A percentile compares a stretch with the other conserved stretches of the same genome.
These are phyloP conservation scores for Cymbopogon citratus DNA, from an alignment of 176 grass and related monocot genomes.

Conservation along the genomic window DNA sequence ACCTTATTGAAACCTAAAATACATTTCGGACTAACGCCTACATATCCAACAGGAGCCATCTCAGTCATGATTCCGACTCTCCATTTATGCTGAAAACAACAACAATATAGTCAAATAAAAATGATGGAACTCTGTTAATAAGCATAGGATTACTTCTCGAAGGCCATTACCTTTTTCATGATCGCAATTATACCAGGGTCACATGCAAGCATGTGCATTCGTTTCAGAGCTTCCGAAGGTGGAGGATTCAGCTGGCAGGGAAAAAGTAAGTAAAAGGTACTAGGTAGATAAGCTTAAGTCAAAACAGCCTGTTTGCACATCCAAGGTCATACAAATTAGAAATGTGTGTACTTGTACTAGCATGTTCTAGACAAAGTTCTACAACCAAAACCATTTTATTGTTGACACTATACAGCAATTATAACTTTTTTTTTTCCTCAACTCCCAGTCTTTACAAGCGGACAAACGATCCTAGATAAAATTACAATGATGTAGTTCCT, in stretches of 20 bases:
- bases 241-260: slow-evolving; percentile 68
- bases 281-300: neutral
- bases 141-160: neutral
- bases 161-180: slow-evolving; percentile 86
- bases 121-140: slow-evolving; percentile 5
- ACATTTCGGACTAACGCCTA: slow-evolving; percentile 86
- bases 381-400: neutral
- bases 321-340: neutral
- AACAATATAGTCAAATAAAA: neutral
- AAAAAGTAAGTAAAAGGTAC: slow-evolving; percentile 15
- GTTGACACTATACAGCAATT: neutral
- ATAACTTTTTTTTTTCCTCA: neutral
- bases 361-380: neutral
- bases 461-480: neutral
- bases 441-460: neutral
- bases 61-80: slow-evolving; percentile 90
- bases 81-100: slow-evolving; percentile 74
- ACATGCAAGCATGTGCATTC: slow-evolving; percentile 97
- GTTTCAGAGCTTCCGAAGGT: slow-evolving; percentile 83
- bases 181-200: slow-evolving; percentile 94
- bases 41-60: slow-evolving; percentile 96
- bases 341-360: neutral
- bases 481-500: neutral
- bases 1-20: slow-evolving; percentile 98
- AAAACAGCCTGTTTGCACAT: neutral